phyloP scores from a whole-genome alignment of 345 rosid genomes.

The Firmiana major region DNA sequence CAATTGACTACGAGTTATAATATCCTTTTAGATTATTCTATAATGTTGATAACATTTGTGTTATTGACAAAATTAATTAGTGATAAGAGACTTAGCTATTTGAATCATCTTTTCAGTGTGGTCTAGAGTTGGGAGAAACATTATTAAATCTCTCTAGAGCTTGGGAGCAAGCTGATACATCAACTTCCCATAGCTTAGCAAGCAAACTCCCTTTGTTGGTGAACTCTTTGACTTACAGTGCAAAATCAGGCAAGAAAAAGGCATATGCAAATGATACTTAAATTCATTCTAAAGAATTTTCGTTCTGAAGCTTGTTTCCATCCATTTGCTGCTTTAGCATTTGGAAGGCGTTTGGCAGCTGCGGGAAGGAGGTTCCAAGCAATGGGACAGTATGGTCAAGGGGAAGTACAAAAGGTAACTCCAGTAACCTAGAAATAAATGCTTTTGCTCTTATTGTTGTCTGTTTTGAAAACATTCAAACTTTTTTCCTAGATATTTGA shows the following conservation, averaged over 20 bases:
- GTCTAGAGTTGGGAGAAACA: constrained; percentile 71
- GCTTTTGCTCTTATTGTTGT: constrained; percentile 20
- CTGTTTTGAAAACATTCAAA: neutral
- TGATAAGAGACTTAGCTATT: constrained; percentile 4
- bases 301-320: constrained; percentile 24
- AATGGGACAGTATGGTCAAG: constrained; percentile 94
- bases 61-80: neutral
- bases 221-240: constrained; percentile 42
- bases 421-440: constrained; percentile 13
- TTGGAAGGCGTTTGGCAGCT: constrained; percentile 75
- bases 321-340: constrained; percentile 50
- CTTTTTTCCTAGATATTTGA: neutral
- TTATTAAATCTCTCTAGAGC: constrained; percentile 72
- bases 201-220: constrained; percentile 57
- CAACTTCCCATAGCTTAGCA: constrained; percentile 54
- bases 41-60: neutral
- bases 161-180: constrained; percentile 77
- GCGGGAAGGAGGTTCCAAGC: constrained; percentile 84
- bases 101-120: constrained; percentile 53
- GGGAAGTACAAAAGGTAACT: constrained; percentile 81
- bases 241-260: constrained; percentile 64
- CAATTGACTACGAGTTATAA: neutral
- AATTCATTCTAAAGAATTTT: constrained; percentile 20
- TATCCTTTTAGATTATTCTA: neutral
- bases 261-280: constrained; percentile 21